Conservation (phyloP, 805 yeast species). For the Lachancea dasiensis region DNA sequence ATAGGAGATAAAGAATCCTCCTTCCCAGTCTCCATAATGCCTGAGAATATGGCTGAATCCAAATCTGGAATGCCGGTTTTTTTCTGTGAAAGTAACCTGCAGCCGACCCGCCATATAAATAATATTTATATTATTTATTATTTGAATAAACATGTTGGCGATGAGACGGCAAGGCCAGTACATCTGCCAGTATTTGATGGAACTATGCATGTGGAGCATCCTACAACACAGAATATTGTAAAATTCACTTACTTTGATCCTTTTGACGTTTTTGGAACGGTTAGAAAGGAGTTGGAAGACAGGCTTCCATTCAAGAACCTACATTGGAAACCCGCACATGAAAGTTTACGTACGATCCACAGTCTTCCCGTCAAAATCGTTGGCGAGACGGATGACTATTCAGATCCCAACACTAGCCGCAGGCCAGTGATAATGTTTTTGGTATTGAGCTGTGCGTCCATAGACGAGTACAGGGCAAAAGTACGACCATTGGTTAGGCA, state of each 20-base stretch:
- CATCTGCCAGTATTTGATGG: too few species aligned
- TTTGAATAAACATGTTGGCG: too few species aligned
- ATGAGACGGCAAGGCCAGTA: too few species aligned
- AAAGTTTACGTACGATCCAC: slow-evolving; percentile 23
- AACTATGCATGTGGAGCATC: slow-evolving; percentile 2
- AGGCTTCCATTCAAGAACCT: slow-evolving; percentile 28
- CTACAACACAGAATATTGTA: slow-evolving; percentile 7
- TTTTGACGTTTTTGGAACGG: slow-evolving; percentile 28
- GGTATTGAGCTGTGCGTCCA: slow-evolving; percentile 56
- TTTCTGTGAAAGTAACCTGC: too few species aligned
- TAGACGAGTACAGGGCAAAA: slow-evolving; percentile 72
- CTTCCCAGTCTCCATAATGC: background rate
- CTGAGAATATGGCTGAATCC: too few species aligned
- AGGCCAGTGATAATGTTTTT: slow-evolving; percentile 59
- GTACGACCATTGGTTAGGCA: slow-evolving; percentile 77
- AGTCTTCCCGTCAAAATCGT: slow-evolving; percentile 20
- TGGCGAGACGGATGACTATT: slow-evolving; percentile 14
- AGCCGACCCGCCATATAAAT: too few species aligned
- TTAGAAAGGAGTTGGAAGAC: slow-evolving; percentile 25
- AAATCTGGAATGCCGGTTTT: too few species aligned
- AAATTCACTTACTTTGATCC: slow-evolving; percentile 33
- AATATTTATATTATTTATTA: too few species aligned
- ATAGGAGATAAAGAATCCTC: background rate
- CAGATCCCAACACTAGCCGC: slow-evolving; percentile 1
- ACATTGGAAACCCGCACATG: slow-evolving; percentile 29